Base-by-base conservation (phyloP, 139 green algal genomes). In the Micractinium sp. region DNA sequence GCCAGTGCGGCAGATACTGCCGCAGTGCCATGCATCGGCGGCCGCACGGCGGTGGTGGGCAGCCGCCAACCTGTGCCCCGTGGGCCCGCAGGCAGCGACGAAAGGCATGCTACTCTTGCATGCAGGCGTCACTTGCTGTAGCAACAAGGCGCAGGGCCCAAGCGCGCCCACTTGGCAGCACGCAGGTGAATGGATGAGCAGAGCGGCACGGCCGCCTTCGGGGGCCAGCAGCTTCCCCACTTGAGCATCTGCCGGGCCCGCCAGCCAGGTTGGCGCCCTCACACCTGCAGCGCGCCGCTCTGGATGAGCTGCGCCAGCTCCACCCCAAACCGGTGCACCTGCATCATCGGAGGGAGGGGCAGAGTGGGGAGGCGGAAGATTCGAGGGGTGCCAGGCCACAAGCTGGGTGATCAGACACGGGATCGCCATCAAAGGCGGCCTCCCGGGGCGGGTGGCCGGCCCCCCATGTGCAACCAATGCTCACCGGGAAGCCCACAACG, bases 401-500 rank as follows among this genome's bases (percentile, higher is more conserved):
- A 56, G 47, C 47, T 56, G 47, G 47, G 47, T 56, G 47, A 56
- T 56, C 7, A 5, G 9, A 56, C 5, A 56, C 47, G 47, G 47
- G 47, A 9, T n/a, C n/a, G n/a, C n/a, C n/a, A n/a, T n/a, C n/a
- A n/a, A n/a, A n/a, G n/a, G n/a, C n/a, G n/a, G n/a, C n/a, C n/a
- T n/a, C n/a, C n/a, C n/a, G n/a, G n/a, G n/a, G n/a, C n/a, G n/a
- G n/a, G n/a, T n/a, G n/a, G n/a, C n/a, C n/a, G n/a, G n/a, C n/a
- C n/a, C n/a, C n/a, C n/a, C n/a, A n/a, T n/a, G n/a, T n/a, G n/a
- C 47, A 56, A 56, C 9, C 47, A 56, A 9, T 39, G 71, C 39
- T 36, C 20, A 33, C 39, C 0, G 23, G 25, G 7, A 74, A 35
- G 47, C 96, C 22, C 31, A 95, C 95, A 63, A 98, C 97, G 77